Percentiles rank a stretch among this genome's conserved stretches.
These are phyloP conservation scores for Polyplosphaeria fusca DNA, from an alignment of 495 filamentous ascomycete species.

Conservation along the genomic window DNA sequence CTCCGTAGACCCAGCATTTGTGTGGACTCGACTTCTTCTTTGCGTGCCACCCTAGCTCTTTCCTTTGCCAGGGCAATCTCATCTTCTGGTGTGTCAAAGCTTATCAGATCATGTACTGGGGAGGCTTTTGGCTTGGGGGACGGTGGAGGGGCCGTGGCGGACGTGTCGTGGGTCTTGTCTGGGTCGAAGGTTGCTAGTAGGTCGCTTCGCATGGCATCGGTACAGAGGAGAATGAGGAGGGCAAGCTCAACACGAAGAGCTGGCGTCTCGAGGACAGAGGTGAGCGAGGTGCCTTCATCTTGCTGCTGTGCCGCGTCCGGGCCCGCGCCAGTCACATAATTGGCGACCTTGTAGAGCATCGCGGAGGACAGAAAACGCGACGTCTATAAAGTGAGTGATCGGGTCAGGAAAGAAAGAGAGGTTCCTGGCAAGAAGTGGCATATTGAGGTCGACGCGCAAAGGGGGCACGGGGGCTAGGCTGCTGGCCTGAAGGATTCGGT, in stretches of 20 bases:
- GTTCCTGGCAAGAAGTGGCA: neutral
- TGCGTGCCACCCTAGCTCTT: slow-evolving; percentile 23
- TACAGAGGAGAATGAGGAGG: slow-evolving; percentile 41
- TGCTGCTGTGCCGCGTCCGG: slow-evolving; percentile 7
- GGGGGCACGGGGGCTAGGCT: slow-evolving; percentile 2
- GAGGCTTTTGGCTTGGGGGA: slow-evolving; percentile 9
- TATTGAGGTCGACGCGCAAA: neutral
- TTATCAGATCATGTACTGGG: slow-evolving; percentile 25
- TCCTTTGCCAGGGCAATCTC: slow-evolving; percentile 32
- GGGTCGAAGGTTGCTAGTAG: slow-evolving; percentile 42
- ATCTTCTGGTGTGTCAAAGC: slow-evolving; percentile 33
- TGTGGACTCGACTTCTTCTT: slow-evolving; percentile 25
- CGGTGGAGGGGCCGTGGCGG: slow-evolving; percentile 3
- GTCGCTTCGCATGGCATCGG: slow-evolving; percentile 41
- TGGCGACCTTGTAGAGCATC: slow-evolving; percentile 28
- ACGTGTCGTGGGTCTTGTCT: slow-evolving; percentile 35
- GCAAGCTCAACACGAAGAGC: slow-evolving; percentile 41
- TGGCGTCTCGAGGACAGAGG: slow-evolving; percentile 38
- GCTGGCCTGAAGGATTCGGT: neutral
- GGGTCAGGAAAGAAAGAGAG: neutral
- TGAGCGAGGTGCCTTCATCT: slow-evolving; percentile 37
- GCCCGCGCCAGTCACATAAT: slow-evolving; percentile 22
- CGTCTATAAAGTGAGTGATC: neutral
- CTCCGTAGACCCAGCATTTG: slow-evolving; percentile 32
- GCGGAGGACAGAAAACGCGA: neutral